These are phyloP conservation scores for Kwoniella shivajii DNA, from an alignment of 1,284 basidiomycete genomes.

Conservation along the genomic window DNA sequence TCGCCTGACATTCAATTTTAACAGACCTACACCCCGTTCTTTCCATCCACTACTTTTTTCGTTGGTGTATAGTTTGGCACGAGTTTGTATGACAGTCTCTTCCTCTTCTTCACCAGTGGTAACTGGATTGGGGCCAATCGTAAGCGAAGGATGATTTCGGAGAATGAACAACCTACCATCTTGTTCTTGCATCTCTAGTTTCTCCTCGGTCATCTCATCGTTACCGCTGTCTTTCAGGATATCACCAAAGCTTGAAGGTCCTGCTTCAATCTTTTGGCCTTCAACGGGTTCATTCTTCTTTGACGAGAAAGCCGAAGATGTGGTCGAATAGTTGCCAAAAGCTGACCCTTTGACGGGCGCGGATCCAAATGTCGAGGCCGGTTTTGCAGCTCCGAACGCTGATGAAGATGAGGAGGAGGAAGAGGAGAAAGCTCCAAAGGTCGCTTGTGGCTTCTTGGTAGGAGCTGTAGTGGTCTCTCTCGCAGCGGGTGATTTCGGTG, in stretches of 20 bases:
- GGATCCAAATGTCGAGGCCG: constrained; percentile 17
- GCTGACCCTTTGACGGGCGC: constrained; percentile 25
- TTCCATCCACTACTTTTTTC: constrained; percentile 73
- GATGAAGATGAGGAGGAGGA: constrained; percentile 62
- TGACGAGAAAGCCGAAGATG: constrained; percentile 37
- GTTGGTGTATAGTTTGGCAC: constrained; percentile 80
- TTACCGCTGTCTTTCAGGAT: constrained; percentile 38
- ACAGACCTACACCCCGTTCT: constrained; percentile 79
- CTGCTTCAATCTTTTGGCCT: constrained; percentile 17
- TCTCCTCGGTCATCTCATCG: constrained; percentile 54
- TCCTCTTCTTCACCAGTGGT: constrained; percentile 92
- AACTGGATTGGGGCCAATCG: constrained; percentile 58
- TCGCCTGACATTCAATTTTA: constrained; percentile 77
- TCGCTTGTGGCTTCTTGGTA: constrained; percentile 39
- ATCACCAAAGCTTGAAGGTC: constrained; percentile 39
- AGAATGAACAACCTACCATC: constrained; percentile 61
- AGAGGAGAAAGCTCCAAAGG: constrained; percentile 58
- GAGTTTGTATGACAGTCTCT: constrained; percentile 76
- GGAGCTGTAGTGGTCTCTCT: constrained; percentile 10
- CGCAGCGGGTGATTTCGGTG: constrained; percentile 5
- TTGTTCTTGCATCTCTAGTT: constrained; percentile 63
- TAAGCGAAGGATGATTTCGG: background rate
- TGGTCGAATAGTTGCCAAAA: constrained; percentile 44
- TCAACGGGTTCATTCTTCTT: constrained; percentile 25
- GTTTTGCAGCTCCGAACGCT: constrained; percentile 1